Evolutionary conservation across 2,329 filamentous ascomycete genomes (phyloP).

Genomic region (Alternaria consortialis): DNA sequence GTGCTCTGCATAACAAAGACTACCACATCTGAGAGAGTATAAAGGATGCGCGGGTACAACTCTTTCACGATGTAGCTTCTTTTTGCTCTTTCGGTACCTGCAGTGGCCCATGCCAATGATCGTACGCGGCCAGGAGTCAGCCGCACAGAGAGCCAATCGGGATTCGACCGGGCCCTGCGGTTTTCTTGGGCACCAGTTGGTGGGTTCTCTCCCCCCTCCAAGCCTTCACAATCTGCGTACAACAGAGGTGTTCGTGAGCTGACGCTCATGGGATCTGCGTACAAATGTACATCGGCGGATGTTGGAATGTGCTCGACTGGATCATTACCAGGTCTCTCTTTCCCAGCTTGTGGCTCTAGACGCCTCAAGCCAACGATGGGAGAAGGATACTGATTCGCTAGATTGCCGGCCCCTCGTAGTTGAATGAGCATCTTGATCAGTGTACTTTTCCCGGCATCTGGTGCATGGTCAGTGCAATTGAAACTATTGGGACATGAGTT

Average conservation of each 20-base stretch:
- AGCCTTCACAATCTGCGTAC: slow-evolving; percentile 63
- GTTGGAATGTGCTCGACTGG: slow-evolving; percentile 16
- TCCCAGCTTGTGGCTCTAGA: neutral
- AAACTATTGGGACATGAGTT: slow-evolving; percentile 27
- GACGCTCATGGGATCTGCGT: slow-evolving; percentile 58
- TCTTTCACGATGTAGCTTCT: slow-evolving; percentile 52
- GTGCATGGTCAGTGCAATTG: neutral
- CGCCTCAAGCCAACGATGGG: slow-evolving; percentile 21
- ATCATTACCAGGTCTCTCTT: neutral
- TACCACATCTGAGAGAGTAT: slow-evolving; percentile 56
- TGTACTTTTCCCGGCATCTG: slow-evolving; percentile 59
- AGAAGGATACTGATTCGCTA: slow-evolving; percentile 30
- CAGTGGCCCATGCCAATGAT: neutral
- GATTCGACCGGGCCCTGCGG: neutral
- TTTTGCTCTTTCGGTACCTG: slow-evolving; percentile 17
- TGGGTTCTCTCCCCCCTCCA: slow-evolving; percentile 59
- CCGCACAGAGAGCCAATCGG: neutral
- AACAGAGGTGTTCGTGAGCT: slow-evolving; percentile 55
- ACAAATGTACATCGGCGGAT: slow-evolving; percentile 53
- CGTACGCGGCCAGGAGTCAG: neutral
- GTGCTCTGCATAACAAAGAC: slow-evolving; percentile 47
- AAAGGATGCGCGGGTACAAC: slow-evolving; percentile 54
- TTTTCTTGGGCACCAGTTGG: slow-evolving; percentile 37
- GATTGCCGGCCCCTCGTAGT: slow-evolving; percentile 28
- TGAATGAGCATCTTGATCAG: slow-evolving; percentile 60